Base-by-base conservation (phyloP, 768 basidiomycete species). In the Boletus pseudo-olivaceus region DNA sequence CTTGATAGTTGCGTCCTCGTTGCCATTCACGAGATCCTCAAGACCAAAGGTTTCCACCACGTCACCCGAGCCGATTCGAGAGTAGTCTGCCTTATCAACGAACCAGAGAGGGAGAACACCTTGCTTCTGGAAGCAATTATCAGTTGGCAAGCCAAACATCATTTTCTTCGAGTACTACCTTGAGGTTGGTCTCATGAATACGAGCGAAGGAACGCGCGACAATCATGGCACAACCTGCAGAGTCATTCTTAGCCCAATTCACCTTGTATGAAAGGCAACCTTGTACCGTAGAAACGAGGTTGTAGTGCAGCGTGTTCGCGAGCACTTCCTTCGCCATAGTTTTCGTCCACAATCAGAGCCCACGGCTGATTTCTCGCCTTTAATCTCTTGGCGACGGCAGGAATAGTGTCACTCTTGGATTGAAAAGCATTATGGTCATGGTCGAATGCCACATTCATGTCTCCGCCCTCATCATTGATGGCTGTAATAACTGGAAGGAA, bases 271-370 rank as follows among this genome's bases (percentile, higher is more conserved):
- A 15, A 48, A 45, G 1, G 19, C 9, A 20, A 32, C 4, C 11
- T 61, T 72, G 41, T 62, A 86, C 90, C 92, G 60, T 92, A 94
- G 75, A 94, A 97, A 19, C 97, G 83, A 26, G 97, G 97, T 67
- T 98, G 96, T 33, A 99, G 78, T 20, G 97, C 94, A 34, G 97
- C 97, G 70, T 99, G 97, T 72, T 99, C 97, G 51, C 97, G 83
- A 8, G 97, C 97, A 62, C 92, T 95, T 29, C 97, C 97, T 71
- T 99, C 97, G 2, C 97, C 97, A 67, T 98, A 96, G 67, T 96
- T 97, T 9, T 98, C 95, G 64, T 97, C 95, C 1, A 98, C 96
- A 33, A 99, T 74, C 43, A 98, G 71, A 54, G 94, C 87, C 94
- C 95, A 99, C 0, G 94, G 90, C 73, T 95, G 88, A 20, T 78